Evolutionary conservation across 169 alveolate genomes (phyloP), one percentile per base, ranked within the genome.

Genomic region (Pseudocohnilembus persalinus): DNA sequence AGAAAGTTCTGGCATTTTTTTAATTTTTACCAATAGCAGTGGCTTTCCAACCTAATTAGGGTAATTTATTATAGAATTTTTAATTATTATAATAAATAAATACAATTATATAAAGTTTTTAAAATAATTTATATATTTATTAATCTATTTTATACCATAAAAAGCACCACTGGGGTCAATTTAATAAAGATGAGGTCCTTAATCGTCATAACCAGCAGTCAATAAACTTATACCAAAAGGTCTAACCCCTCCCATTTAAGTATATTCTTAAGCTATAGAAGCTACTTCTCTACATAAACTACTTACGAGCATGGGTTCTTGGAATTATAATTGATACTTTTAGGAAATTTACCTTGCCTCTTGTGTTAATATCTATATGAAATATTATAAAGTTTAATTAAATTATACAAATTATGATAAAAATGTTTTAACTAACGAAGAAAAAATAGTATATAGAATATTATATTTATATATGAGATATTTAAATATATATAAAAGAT

Each of bases 201-300:
- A 96, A 73, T 94, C 93, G 92, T 99, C 99, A 73, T 96, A 97
- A 1, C 99, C 99, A 27, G 99, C 99, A 31, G 98, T 97, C 49
- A 99, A 91, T 77, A 98, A 88, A 0, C 99, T 99, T 73, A 98
- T 98, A 31, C 99, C 99, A 83, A 98, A 99, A 65, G 99, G 99
- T 77, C 99, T 96, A 0, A 99, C 99, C 0, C 99, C 99, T 29
- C 99, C 99, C 1, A 98, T 93, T 89, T 99, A 99, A n/a, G 99
- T 99, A 90, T 95, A 98, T 92, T 98, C 99, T 93, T 99, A 98
- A 97, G 98, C 97, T 83, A 98, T 97, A 27, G 98, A 94, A 73
- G 99, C 99, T 26, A 97, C 97, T 88, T 97, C 97, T 88, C 98
- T 96, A 73, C 99, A 98, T 63, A 99, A 92, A 83, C 97, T 98